phyloP scores from a whole-genome alignment of 768 basidiomycete genomes.

The Lanmaoa pseudosensibilis region DNA sequence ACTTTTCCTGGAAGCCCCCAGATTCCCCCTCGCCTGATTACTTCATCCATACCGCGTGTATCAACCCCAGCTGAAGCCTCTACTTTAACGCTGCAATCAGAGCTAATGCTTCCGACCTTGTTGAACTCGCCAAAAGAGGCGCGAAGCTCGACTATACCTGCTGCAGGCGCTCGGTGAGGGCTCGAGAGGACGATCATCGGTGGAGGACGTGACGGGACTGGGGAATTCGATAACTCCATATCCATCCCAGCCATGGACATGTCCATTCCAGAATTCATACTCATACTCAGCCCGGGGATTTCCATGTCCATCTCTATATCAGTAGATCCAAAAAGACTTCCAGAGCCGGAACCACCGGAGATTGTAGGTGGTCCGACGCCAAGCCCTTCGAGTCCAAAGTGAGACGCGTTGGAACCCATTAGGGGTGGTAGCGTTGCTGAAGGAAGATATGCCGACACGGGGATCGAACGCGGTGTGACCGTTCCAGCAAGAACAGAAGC shows the following conservation, averaged over 20 bases:
- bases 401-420: slow-evolving; percentile 15
- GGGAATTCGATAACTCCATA: slow-evolving; percentile 32
- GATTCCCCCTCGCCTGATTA: slow-evolving; percentile 68
- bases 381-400: slow-evolving; percentile 30
- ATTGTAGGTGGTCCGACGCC: slow-evolving; percentile 26
- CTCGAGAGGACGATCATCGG: slow-evolving; percentile 64
- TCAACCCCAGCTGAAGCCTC: slow-evolving; percentile 44
- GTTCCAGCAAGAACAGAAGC: slow-evolving; percentile 64
- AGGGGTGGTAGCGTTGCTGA: slow-evolving; percentile 31
- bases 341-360: slow-evolving; percentile 23
- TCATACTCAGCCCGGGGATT: slow-evolving; percentile 36
- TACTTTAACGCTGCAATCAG: slow-evolving; percentile 27
- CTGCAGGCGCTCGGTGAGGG: slow-evolving; percentile 63
- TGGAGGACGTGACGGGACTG: slow-evolving; percentile 39
- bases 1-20: slow-evolving; percentile 69
- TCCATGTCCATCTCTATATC: slow-evolving; percentile 39
- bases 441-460: slow-evolving; percentile 70
- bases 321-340: slow-evolving; percentile 32
- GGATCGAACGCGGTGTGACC: slow-evolving; percentile 43
- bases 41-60: slow-evolving; percentile 61
- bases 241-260: slow-evolving; percentile 33
- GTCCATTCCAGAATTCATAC: slow-evolving; percentile 33
- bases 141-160: slow-evolving; percentile 63
- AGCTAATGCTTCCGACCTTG: slow-evolving; percentile 10
- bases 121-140: slow-evolving; percentile 56